phyloP scores from a whole-genome alignment of 2,329 filamentous ascomycete genomes.

The Talaromyces albobiverticillius region DNA sequence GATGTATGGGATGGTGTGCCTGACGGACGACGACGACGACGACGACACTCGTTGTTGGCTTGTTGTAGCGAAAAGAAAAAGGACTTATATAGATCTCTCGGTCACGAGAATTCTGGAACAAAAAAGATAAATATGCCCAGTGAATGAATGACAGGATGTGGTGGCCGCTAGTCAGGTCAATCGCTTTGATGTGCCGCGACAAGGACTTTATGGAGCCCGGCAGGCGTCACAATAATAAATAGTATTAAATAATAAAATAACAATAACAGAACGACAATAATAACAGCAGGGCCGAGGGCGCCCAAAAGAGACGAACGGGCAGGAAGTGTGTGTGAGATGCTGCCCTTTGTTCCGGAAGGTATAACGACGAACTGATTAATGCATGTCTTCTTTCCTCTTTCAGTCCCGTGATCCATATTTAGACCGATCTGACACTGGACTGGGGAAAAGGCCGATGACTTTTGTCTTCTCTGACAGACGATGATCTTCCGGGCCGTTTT shows the following conservation, averaged over 20 bases:
- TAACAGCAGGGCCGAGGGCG: not conserved
- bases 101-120: not conserved
- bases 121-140: not conserved
- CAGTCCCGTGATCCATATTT: constrained; percentile 10
- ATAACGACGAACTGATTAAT: not conserved
- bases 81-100: not conserved
- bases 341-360: constrained; percentile 10
- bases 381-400: not conserved
- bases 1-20: not conserved
- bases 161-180: constrained; percentile 3
- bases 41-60: not conserved
- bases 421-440: not conserved
- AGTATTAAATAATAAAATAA: not conserved
- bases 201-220: constrained; percentile 15
- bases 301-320: not conserved
- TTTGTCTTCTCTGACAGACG: not conserved
- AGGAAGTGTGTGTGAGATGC: not conserved
- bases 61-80: not conserved
- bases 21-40: too few relatives aligned
- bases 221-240: not conserved
- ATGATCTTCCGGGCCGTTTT: constrained; percentile 12
- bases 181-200: constrained; percentile 12
- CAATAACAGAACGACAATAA: not conserved
- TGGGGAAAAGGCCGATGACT: not conserved
- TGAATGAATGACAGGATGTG: not conserved